Conservation (phyloP, 2,329 filamentous ascomycete genomes). For the Emmonsiellopsis sp. region DNA sequence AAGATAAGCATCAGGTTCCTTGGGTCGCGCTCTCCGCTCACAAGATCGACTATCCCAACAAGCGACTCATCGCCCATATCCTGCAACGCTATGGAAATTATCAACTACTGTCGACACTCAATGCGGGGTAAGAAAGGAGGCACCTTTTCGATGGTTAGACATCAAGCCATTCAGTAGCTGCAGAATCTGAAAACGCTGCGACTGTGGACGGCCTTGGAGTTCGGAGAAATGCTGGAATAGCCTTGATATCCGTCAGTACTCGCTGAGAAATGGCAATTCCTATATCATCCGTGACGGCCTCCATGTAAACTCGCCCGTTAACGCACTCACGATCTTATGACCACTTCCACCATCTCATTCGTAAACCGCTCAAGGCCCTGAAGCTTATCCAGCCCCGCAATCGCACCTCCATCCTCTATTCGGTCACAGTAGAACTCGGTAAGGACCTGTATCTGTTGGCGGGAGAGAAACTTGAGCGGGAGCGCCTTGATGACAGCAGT, state of each 20-base stretch:
- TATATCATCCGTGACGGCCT: neutral
- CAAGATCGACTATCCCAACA: constrained; percentile 52
- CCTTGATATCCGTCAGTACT: constrained; percentile 18
- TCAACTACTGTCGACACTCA: neutral
- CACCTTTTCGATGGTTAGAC: constrained; percentile 50
- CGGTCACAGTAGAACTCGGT: constrained; percentile 56
- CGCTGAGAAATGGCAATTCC: neutral
- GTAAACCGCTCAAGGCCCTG: constrained; percentile 53
- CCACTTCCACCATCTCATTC: constrained; percentile 43
- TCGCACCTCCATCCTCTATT: constrained; percentile 52
- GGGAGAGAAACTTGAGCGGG: constrained; percentile 45
- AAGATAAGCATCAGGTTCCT: constrained; percentile 63
- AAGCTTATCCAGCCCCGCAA: constrained; percentile 49
- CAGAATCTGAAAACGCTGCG: constrained; percentile 55
- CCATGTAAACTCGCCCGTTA: neutral
- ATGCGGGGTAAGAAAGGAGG: constrained; percentile 3
- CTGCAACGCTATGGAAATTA: constrained; percentile 34
- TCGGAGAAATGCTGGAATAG: constrained; percentile 45
- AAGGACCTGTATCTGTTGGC: constrained; percentile 54
- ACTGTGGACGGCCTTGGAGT: constrained; percentile 51
- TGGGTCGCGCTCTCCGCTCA: constrained; percentile 60
- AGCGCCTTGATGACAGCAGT: constrained; percentile 38
- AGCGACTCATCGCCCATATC: constrained; percentile 52
- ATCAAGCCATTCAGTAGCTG: constrained; percentile 53
- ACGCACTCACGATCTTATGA: constrained; percentile 42